These are phyloP conservation scores for Chlorophyllum brunneum DNA, from an alignment of 768 basidiomycete genomes.

Conservation along the genomic window DNA sequence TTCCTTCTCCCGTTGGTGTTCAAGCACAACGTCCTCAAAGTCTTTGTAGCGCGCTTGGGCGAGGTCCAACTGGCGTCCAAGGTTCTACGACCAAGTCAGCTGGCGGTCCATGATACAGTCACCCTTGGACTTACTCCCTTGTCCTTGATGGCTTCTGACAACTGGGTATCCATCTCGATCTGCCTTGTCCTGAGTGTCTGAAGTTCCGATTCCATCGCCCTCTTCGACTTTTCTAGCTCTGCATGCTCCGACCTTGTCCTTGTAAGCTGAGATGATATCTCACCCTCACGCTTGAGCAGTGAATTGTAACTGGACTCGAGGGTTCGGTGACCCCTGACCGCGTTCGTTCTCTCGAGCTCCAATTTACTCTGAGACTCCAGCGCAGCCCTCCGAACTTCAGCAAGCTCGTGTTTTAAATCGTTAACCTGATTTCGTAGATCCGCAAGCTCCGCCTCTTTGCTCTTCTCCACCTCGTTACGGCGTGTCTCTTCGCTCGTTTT, in stretches of 20 bases:
- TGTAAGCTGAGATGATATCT: constrained; percentile 44
- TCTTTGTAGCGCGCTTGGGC: constrained; percentile 77
- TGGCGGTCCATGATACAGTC: neutral
- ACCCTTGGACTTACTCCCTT: constrained; percentile 64
- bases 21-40: constrained; percentile 84
- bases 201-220: constrained; percentile 67
- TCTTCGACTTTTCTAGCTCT: constrained; percentile 67
- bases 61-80: constrained; percentile 72
- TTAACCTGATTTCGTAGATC: constrained; percentile 63
- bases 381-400: constrained; percentile 55
- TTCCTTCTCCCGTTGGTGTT: constrained; percentile 79
- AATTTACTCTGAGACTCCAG: constrained; percentile 69
- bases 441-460: constrained; percentile 80
- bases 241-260: constrained; percentile 45
- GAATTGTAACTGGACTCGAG: constrained; percentile 60
- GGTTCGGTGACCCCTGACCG: constrained; percentile 54
- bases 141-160: constrained; percentile 54
- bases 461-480: constrained; percentile 79
- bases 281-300: constrained; percentile 57
- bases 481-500: constrained; percentile 86
- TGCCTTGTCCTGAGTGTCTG: constrained; percentile 66
- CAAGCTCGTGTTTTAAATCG: constrained; percentile 63
- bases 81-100: constrained; percentile 38
- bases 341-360: constrained; percentile 69
- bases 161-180: constrained; percentile 58